Evolutionary conservation across 257 asterid genomes (phyloP), one percentile per base, ranked within the genome.

Genomic region (Pogostemon cablin): DNA sequence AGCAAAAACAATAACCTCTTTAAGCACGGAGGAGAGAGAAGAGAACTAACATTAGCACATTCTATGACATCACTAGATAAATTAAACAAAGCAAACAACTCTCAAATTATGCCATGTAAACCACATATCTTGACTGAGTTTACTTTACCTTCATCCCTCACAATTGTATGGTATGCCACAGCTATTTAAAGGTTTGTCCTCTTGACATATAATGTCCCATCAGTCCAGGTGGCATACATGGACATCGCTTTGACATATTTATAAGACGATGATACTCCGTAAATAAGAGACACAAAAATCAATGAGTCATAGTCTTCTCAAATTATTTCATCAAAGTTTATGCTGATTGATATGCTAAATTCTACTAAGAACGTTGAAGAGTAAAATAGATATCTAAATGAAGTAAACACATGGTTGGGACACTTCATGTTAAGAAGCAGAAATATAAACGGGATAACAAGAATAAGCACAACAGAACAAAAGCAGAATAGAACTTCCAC

Each of bases 61-160:
- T 42, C 65, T 34, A 69, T 4, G 2, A 42, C 55, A 67, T 20
- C 48, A 56, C 60, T 50, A 0, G 10, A 49, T 6, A 9, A 9
- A 32, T 10, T 37, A 42, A 54, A 55, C 15, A 42, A 40, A 41
- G 6, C 4, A 32, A 25, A 25, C 32, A 25, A 25, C 32, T 25
- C 32, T 25, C 32, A 25, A 20, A 41, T 20, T 37, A 43, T 41
- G 66, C 57, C 37, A 69, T 56, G 44, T 7, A 56, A 56, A 43
- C 17, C 66, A 41, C 56, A 58, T 32, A 69, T 32, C 46, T 41
- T 32, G 17, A 43, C 9, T 47, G 44, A 69, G 74, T 49, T 56
- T n/a, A 25, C 10, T 43, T 39, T 12, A n/a, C 47, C 39, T 69
- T 69, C 20, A 57, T 44, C 11, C 32, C 53, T 34, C 49, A 34